phyloP scores from a whole-genome alignment of 805 yeast genomes.

The Metschnikowia bowlesiae region DNA sequence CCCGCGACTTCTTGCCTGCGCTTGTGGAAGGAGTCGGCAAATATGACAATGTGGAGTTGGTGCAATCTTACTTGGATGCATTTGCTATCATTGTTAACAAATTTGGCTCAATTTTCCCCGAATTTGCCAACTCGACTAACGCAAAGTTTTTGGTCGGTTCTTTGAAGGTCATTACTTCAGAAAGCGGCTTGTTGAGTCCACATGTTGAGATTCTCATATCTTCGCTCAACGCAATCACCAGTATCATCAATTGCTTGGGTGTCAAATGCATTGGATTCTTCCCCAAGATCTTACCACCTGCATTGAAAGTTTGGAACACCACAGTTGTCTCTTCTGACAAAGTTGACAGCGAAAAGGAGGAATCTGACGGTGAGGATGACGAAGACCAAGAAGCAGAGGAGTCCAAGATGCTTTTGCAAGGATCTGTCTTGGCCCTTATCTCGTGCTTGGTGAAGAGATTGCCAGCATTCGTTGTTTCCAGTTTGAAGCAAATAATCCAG shows the following conservation, averaged over 20 bases:
- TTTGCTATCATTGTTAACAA: slow-evolving; percentile 58
- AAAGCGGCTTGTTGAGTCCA: slow-evolving; percentile 50
- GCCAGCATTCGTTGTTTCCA: slow-evolving; percentile 78
- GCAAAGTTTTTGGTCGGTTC: slow-evolving; percentile 44
- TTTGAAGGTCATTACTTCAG: slow-evolving; percentile 46
- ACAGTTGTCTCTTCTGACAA: slow-evolving; percentile 17
- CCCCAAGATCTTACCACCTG: slow-evolving; percentile 78
- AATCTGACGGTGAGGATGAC: slow-evolving; percentile 5
- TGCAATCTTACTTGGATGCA: slow-evolving; percentile 68
- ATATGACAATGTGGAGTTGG: slow-evolving; percentile 43
- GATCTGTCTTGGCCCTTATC: slow-evolving; percentile 65
- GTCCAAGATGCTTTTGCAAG: slow-evolving; percentile 47
- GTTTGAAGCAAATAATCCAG: slow-evolving; percentile 56
- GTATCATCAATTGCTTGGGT: slow-evolving; percentile 70
- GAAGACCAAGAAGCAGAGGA: slow-evolving; percentile 23
- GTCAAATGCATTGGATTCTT: slow-evolving; percentile 80
- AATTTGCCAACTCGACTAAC: slow-evolving; percentile 35
- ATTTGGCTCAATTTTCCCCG: slow-evolving; percentile 42
- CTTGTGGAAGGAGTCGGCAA: slow-evolving; percentile 39
- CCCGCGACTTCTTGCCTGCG: slow-evolving; percentile 47
- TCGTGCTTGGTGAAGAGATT: slow-evolving; percentile 75
- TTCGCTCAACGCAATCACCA: slow-evolving; percentile 66
- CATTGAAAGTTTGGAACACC: slow-evolving; percentile 54
- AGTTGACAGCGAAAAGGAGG: slow-evolving; percentile 24
- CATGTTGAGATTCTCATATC: slow-evolving; percentile 66